A percentile compares a stretch with the other conserved stretches of the same genome.
These are phyloP conservation scores for Citrus hindsii DNA, from an alignment of 345 rosid genomes.

Conservation along the genomic window DNA sequence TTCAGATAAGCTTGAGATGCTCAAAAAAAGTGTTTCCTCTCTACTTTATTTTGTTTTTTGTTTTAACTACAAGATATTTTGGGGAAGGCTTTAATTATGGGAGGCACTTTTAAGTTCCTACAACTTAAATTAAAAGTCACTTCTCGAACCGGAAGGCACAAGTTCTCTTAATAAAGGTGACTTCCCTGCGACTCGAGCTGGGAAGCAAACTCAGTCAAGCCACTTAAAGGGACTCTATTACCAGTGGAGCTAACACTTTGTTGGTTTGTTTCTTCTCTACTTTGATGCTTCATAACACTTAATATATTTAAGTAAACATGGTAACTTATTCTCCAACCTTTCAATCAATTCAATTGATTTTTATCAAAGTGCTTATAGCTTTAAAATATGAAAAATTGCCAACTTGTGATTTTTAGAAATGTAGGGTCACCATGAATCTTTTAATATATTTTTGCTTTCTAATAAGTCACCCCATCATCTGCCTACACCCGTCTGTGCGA, in stretches of 20 bases:
- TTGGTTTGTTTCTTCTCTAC: not conserved
- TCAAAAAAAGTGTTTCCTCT: not conserved
- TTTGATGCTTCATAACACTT: conserved; percentile 12
- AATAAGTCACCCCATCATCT: not conserved
- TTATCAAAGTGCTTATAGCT: conserved; percentile 1
- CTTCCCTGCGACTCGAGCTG: too few relatives aligned
- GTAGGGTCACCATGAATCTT: not conserved
- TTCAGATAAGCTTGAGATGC: conserved; percentile 20
- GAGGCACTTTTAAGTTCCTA: accelerated
- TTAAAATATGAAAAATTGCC: conserved; percentile 3
- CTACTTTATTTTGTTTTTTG: not conserved
- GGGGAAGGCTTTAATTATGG: accelerated
- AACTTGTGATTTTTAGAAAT: conserved; percentile 17
- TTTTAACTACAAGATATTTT: too few relatives aligned
- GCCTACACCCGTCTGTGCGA: not conserved
- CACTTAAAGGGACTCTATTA: too few relatives aligned
- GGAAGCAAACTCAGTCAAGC: accelerated
- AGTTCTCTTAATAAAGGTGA: accelerated
- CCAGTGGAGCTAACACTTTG: too few relatives aligned
- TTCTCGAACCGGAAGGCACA: accelerated
- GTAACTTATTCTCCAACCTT: not conserved
- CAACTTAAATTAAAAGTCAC: accelerated
- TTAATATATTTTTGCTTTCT: not conserved
- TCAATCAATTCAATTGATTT: conserved; percentile 1
- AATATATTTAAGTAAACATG: not conserved